Evolutionary conservation across 805 yeast species (phyloP).

Genomic region (Candida boleticola): DNA sequence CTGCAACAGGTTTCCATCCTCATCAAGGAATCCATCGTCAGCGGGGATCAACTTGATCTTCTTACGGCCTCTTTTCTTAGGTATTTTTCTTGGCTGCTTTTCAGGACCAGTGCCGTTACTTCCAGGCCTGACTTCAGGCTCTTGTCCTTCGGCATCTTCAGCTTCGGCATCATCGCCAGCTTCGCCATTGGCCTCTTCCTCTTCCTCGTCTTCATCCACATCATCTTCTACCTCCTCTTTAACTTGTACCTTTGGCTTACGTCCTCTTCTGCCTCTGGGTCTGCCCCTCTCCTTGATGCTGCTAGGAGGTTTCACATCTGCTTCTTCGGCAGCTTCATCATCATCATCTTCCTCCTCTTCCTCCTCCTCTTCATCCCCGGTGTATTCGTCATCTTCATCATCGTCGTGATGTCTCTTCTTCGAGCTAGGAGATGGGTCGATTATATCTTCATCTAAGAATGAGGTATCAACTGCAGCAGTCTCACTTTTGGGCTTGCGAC

Average conservation of each 20-base stretch:
- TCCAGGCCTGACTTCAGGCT: constrained; percentile 10
- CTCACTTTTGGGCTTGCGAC: neutral
- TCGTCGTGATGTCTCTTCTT: constrained; percentile 18
- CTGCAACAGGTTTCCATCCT: constrained; percentile 62
- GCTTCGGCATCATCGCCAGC: constrained; percentile 17
- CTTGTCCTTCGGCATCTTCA: constrained; percentile 6
- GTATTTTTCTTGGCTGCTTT: constrained; percentile 19
- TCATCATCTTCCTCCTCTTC: constrained; percentile 14
- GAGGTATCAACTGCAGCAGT: constrained; percentile 1
- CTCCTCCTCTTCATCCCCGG: constrained; percentile 15
- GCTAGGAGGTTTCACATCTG: constrained; percentile 25
- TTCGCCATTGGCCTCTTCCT: constrained; percentile 22
- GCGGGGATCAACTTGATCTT: constrained; percentile 34
- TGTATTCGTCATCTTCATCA: constrained; percentile 15
- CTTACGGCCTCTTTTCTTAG: constrained; percentile 44
- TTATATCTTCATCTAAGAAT: neutral
- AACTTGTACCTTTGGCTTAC: constrained; percentile 17
- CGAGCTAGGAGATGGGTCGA: constrained; percentile 10
- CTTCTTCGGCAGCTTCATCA: constrained; percentile 19
- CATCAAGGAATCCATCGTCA: constrained; percentile 52
- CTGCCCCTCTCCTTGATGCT: constrained; percentile 10
- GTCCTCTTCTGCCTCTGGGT: constrained; percentile 18
- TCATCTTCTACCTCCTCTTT: constrained; percentile 12
- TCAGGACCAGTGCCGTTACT: constrained; percentile 1
- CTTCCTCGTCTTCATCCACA: constrained; percentile 18